Percentiles rank a stretch among this genome's conserved stretches.
phyloP scores from a whole-genome alignment of 2,329 filamentous ascomycete genomes.

The Blastomyces emzantsi region DNA sequence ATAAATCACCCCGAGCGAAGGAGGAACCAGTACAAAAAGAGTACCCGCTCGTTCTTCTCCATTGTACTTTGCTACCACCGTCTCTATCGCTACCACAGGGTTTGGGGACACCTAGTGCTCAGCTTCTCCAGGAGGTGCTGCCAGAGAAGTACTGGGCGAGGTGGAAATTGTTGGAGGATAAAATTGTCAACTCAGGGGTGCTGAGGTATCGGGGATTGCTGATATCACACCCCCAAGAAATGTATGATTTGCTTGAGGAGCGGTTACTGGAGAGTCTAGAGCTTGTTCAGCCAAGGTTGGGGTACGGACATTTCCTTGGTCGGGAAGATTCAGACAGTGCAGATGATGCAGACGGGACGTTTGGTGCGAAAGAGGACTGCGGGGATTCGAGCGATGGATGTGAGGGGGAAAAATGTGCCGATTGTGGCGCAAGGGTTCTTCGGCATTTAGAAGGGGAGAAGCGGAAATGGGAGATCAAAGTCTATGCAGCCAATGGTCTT shows the following conservation, averaged over 20 bases:
- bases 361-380: slow-evolving; percentile 22
- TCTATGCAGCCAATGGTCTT: slow-evolving; percentile 90
- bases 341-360: slow-evolving; percentile 28
- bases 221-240: slow-evolving; percentile 53
- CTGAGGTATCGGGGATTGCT: slow-evolving; percentile 51
- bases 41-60: slow-evolving; percentile 51
- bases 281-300: slow-evolving; percentile 46
- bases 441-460: slow-evolving; percentile 36
- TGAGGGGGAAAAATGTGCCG: slow-evolving; percentile 39
- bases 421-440: slow-evolving; percentile 43
- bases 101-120: slow-evolving; percentile 27
- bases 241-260: slow-evolving; percentile 56
- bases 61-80: slow-evolving; percentile 50
- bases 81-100: slow-evolving; percentile 38
- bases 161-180: slow-evolving; percentile 47
- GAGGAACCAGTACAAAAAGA: slow-evolving; percentile 27
- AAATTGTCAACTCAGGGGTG: slow-evolving; percentile 42
- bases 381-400: slow-evolving; percentile 27
- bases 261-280: slow-evolving; percentile 52
- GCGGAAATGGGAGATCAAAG: slow-evolving; percentile 59
- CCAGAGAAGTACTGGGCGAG: slow-evolving; percentile 38
- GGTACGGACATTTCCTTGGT: slow-evolving; percentile 50
- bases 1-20: slow-evolving; percentile 9
- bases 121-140: slow-evolving; percentile 43
- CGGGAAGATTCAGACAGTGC: slow-evolving; percentile 23